phyloP scores from a whole-genome alignment of 768 basidiomycete genomes.

The Hygrocybe punicea region DNA sequence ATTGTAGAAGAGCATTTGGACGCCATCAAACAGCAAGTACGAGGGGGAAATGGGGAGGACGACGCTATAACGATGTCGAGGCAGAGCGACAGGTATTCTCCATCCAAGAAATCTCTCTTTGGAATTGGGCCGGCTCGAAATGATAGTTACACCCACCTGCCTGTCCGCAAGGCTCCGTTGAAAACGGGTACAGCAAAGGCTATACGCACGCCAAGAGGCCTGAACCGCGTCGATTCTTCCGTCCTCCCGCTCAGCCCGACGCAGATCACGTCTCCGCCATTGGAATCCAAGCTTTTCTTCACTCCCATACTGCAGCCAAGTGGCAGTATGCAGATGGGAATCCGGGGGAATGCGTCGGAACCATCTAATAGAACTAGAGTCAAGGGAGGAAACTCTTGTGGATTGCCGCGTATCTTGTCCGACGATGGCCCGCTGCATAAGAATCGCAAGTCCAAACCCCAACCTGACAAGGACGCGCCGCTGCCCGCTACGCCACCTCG shows the following conservation, averaged over 20 bases:
- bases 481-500: neutral
- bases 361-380: neutral
- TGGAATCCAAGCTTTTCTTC: conserved; percentile 58
- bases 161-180: conserved; percentile 25
- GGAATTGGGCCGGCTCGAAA: neutral
- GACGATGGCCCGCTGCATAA: no score
- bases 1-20: conserved; percentile 32
- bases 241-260: conserved; percentile 57
- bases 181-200: neutral
- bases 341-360: neutral
- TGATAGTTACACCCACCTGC: conserved; percentile 44
- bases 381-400: neutral
- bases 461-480: no score
- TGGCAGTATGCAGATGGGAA: conserved; percentile 4
- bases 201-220: neutral
- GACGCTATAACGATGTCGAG: conserved; percentile 12
- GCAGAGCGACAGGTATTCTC: conserved; percentile 10
- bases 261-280: conserved; percentile 52
- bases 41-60: conserved; percentile 6
- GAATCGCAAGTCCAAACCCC: no score
- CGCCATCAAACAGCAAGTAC: conserved; percentile 12
- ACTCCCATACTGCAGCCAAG: conserved; percentile 28
- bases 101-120: conserved; percentile 15
- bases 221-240: conserved; percentile 28
- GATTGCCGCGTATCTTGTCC: no score